Evolutionary conservation across 2,329 filamentous ascomycete genomes (phyloP), one percentile per base, ranked within the genome.

Genomic region (Pseudocercospora cruenta): DNA sequence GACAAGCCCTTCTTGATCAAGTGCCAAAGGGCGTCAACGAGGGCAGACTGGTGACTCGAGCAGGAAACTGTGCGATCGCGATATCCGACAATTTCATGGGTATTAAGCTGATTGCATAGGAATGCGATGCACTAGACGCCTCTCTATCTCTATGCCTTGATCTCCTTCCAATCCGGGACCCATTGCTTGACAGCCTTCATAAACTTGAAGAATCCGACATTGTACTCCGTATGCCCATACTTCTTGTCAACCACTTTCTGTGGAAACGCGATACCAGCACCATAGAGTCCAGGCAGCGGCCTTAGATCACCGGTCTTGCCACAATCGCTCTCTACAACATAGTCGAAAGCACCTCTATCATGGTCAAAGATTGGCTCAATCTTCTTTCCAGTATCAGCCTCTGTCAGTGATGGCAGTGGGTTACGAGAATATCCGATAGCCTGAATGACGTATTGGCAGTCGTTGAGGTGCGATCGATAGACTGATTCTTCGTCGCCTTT

Each of bases 191-290:
- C 75, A 70, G 85, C 89, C 55, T 83, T 86, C 86, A 89, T 89
- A 69, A 90, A 90, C 77, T 90, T 90, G 73, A 82, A 88, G 73
- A 89, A 84, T 0, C 88, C 88, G 59, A 90, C 88, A 0, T 86
- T 85, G 71, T 83, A 81, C 76, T 89, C 87, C 7, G 86, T 84
- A 74, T 88, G 89, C 0, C 87, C 87, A 47, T 83, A 78, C 0
- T 87, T 87, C 0, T 86, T 86, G 78, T 90, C 88, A 8, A 82
- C 82, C 5, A 89, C 86, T 24, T 81, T 79, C 73, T 89, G 86
- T 0, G 88, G 88, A 71, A 85, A 90, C 0, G 87, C 87, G 70
- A 90, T 90, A 0, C 88, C 88, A 0, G 87, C 87, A 2, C 86
- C 88, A 72, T 84, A 87, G 19, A 89, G 71, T 0, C 86, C 86